A percentile compares a stretch with the other conserved stretches of the same genome.
Conservation (phyloP, 1,284 basidiomycete species). For the Irpex rosettiformis region DNA sequence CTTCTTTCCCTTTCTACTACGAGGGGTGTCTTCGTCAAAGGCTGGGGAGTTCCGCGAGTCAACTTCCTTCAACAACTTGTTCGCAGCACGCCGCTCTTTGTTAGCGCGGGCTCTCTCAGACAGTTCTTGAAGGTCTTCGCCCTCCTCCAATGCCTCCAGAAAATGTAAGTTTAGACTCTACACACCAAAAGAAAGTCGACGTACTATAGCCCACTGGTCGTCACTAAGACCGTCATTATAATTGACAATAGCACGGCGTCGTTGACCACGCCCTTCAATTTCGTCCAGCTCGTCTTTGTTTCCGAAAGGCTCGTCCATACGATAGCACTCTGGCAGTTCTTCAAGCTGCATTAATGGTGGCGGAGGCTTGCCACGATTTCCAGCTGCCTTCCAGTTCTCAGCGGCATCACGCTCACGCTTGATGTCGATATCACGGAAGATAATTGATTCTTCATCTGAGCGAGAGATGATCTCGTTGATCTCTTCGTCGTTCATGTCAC, state of each 20-base stretch:
- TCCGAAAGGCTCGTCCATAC: constrained; percentile 78
- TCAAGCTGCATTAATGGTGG: constrained; percentile 81
- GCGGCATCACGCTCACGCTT: constrained; percentile 74
- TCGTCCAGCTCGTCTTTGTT: constrained; percentile 64
- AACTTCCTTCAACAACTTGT: constrained; percentile 28
- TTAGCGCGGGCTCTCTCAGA: constrained; percentile 59
- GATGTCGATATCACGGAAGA: constrained; percentile 86
- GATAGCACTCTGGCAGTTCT: constrained; percentile 93
- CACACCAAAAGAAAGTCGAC: constrained; percentile 17
- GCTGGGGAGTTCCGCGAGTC: constrained; percentile 53
- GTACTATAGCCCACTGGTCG: constrained; percentile 87
- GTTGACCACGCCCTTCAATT: constrained; percentile 79
- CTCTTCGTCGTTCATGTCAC: constrained; percentile 97
- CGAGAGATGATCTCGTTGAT: constrained; percentile 93
- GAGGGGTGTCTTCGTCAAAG: constrained; percentile 53
- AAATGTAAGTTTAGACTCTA: too few relatives aligned
- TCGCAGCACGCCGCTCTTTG: constrained; percentile 50
- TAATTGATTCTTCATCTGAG: constrained; percentile 72
- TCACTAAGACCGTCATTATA: constrained; percentile 96
- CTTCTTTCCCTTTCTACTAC: constrained; percentile 60
- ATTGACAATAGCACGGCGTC: constrained; percentile 80
- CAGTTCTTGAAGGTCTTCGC: constrained; percentile 81
- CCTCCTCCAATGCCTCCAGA: constrained; percentile 76
- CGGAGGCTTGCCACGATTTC: constrained; percentile 80
- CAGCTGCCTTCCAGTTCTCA: constrained; percentile 71